Evolutionary conservation across 139 green algal genomes (phyloP).

Genomic region (Chara braunii): DNA sequence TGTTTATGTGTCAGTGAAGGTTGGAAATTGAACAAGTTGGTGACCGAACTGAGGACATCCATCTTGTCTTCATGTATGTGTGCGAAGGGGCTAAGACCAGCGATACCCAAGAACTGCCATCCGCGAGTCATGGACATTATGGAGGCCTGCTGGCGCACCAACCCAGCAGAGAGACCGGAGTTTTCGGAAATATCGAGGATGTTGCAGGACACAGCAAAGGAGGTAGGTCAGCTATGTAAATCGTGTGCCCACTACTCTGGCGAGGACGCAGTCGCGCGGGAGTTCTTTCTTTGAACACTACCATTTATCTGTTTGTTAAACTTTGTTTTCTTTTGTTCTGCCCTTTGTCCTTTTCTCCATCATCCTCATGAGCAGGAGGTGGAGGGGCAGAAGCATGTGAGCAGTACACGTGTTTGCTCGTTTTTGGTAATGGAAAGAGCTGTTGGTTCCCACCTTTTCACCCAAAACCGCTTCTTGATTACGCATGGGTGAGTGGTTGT

Average conservation of each 20-base stretch:
- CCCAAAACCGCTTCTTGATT: too few relatives aligned
- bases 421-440: too few relatives aligned
- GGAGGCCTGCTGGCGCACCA: conserved; percentile 25
- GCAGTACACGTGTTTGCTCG: too few relatives aligned
- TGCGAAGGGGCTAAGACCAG: conserved; percentile 57
- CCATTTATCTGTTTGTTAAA: not conserved
- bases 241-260: not conserved
- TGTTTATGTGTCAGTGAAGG: too few relatives aligned
- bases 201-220: conserved; percentile 25
- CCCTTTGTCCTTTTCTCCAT: not conserved
- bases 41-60: too few relatives aligned
- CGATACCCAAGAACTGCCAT: conserved; percentile 27
- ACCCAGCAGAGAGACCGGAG: conserved; percentile 35
- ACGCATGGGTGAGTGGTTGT: too few relatives aligned
- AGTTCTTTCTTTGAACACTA: not conserved
- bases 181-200: conserved; percentile 31
- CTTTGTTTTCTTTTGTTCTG: not conserved
- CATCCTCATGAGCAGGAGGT: not conserved
- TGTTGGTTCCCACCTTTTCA: too few relatives aligned
- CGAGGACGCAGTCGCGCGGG: not conserved
- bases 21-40: too few relatives aligned
- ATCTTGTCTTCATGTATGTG: conserved; percentile 45
- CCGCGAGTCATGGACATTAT: conserved; percentile 25
- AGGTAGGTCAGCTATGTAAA: not conserved
- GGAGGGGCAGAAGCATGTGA: too few relatives aligned